Conservation (phyloP, 1,139 yeast species). For the Taphrina populina region DNA sequence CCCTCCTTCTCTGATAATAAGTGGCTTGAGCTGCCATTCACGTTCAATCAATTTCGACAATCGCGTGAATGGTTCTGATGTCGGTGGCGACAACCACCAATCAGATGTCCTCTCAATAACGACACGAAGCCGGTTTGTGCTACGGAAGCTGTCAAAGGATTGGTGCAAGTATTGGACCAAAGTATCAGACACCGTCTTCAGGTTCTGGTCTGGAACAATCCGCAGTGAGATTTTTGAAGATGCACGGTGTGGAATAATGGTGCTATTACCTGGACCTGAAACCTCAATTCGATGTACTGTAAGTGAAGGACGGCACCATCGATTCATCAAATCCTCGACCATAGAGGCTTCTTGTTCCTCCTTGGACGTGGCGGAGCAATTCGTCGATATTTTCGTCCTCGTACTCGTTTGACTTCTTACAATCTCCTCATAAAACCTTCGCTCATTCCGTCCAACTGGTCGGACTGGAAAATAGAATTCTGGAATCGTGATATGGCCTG, state of each 20-base stretch:
- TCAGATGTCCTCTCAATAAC: slow-evolving; percentile 76
- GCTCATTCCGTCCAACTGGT: slow-evolving; percentile 58
- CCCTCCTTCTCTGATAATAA: slow-evolving; percentile 92
- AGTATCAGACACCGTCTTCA: slow-evolving; percentile 56
- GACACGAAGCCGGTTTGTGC: slow-evolving; percentile 57
- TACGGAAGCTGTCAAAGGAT: slow-evolving; percentile 52
- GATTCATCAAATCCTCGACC: slow-evolving; percentile 62
- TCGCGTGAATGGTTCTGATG: slow-evolving; percentile 67
- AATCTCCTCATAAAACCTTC: slow-evolving; percentile 62
- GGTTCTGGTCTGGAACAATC: slow-evolving; percentile 83
- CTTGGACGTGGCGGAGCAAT: neutral
- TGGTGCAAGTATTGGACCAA: slow-evolving; percentile 53
- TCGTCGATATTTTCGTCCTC: neutral
- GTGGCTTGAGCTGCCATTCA: slow-evolving; percentile 70
- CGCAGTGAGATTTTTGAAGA: slow-evolving; percentile 76
- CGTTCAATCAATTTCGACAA: slow-evolving; percentile 58
- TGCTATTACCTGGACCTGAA: slow-evolving; percentile 85
- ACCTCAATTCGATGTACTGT: slow-evolving; percentile 84
- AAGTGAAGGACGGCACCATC: slow-evolving; percentile 88
- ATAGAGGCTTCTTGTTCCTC: neutral
- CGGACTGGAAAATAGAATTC: slow-evolving; percentile 66
- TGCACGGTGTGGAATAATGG: slow-evolving; percentile 83
- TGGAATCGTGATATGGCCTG: slow-evolving; percentile 64
- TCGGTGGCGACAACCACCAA: slow-evolving; percentile 92
- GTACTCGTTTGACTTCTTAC: slow-evolving; percentile 8